Base-by-base conservation (phyloP, 2,329 filamentous ascomycete species). In the Trichophyton simii region DNA sequence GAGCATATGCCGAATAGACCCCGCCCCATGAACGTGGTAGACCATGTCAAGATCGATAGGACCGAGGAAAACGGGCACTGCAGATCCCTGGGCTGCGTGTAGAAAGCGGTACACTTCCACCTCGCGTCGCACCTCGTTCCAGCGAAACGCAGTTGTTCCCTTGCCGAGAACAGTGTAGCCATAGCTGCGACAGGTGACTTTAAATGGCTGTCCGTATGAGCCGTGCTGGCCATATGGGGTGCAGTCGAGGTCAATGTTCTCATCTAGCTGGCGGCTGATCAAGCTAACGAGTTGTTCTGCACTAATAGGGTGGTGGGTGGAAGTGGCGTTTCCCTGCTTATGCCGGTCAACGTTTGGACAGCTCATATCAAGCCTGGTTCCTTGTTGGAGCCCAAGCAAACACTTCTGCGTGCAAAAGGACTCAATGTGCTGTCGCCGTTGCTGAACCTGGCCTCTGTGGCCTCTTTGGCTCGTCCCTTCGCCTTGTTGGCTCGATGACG, bases 151-250 rank as follows among this genome's bases (percentile, higher is more conserved):
- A 4, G 67, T 72, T 2, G 70, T 73, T 22, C 68, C 69, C 63
- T 73, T 73, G 9, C 68, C 70, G 44, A 73, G 55, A 31, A 67
- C 22, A 6, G 66, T 66, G 46, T 67, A 67, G 4, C 70, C 67
- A 60, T 67, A 69, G 25, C 58, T 54, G 11, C 63, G 25, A 59
- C 64, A 70, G 2, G 67, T 71, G 55, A 72, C 63, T 59, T 70
- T 70, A 58, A 72, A 72, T 25, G 66, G 67, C 8, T 66, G 68
- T 13, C 70, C 68, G 20, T 61, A 69, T 11, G 64, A 57, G n/a
- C 70, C 69, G 65, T 65, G 67, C 18, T 4, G 15, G 6, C 69
- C 68, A 1, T 70, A 64, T 1, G 67, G 69, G 8, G 67, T 69
- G 60, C 67, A 70, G 59, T 69, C 62, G 52, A 68, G 60, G 61